phyloP scores from a whole-genome alignment of 306 rosid genomes.

The Dalbergia cultrata region DNA sequence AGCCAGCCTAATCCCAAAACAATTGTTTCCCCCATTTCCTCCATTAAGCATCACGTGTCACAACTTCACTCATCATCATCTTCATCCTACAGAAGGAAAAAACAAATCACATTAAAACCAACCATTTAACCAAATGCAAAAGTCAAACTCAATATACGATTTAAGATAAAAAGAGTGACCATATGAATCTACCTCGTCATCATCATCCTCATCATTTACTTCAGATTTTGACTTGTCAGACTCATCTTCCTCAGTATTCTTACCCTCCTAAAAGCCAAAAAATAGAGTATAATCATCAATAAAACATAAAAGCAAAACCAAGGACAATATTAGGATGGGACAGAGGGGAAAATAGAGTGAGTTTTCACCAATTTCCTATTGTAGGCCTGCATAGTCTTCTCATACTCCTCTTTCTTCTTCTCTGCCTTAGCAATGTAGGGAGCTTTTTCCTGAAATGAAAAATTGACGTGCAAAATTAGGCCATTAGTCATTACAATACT shows the following conservation, averaged over 20 bases:
- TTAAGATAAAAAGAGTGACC: background rate
- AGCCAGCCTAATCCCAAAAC: conserved; percentile 49
- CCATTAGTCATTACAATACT: too few relatives aligned
- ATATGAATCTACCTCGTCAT: conserved; percentile 60
- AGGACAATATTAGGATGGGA: background rate
- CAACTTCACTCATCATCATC: conserved; percentile 71
- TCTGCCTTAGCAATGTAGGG: conserved; percentile 76
- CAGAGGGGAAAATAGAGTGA: too few relatives aligned
- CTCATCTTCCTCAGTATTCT: conserved; percentile 71
- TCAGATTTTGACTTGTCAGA: conserved; percentile 94
- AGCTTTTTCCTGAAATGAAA: conserved; percentile 69
- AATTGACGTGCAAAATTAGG: background rate
- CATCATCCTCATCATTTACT: conserved; percentile 86
- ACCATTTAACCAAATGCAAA: background rate
- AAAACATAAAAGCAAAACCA: too few relatives aligned
- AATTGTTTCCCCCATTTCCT: conserved; percentile 27
- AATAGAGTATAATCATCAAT: background rate
- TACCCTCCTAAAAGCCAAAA: conserved; percentile 63
- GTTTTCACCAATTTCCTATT: conserved; percentile 63
- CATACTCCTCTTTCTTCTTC: conserved; percentile 80
- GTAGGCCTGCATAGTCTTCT: conserved; percentile 61
- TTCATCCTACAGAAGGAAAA: conserved; percentile 49
- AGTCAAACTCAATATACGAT: background rate
- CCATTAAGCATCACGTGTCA: conserved; percentile 19
- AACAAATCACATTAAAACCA: background rate